Evolutionary conservation across 805 yeast genomes (phyloP), one percentile per base, ranked within the genome.

Genomic region (Saccharomyces eubayanus): DNA sequence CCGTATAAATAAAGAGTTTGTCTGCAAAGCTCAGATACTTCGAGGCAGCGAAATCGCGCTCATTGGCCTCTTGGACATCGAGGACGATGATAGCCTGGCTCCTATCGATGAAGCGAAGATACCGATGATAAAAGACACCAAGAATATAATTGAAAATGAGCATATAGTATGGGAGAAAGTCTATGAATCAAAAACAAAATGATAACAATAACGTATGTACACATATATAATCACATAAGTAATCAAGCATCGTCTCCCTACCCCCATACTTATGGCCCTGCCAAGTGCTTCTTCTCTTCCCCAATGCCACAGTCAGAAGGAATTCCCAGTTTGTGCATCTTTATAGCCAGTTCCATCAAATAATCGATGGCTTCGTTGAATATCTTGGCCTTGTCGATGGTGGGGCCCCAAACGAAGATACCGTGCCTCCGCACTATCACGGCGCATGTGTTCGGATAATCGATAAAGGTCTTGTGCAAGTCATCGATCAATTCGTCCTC

Each of bases 371-470:
- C 96, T 70, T 92, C 98, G 66, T 90, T 90, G 68, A 87, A 86
- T 12, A 92, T 80, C 71, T 92, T 92, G 49, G 97, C 97, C 71
- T 91, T 89, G 87, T 95, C 87, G 11, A 89, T 87, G 28, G 79
- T 82, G 61, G 85, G 89, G 27, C 97, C 97, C 97, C 97, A 92
- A n/a, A 90, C 96, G 66, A 85, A 92, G 47, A 92, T 84, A 0
- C 98, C 98, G 65, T 92, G 98, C 64, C 97, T 77, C 69, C 96
- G 80, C 6, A 92, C 97, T 51, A 92, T 74, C 0, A 92, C 89
- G 0, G 97, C 97, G 2, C 90, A 81, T 3, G 96, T 73, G 0
- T 80, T 76, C 1, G 97, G 97, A 62, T 89, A 85, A 14, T 77
- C 74, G n/a, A 61, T 67, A 52, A 91, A 80, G 0, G 90, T 85